Conservation (phyloP, 2,329 filamentous ascomycete species). For the Ploettnerulaceae sp. region DNA sequence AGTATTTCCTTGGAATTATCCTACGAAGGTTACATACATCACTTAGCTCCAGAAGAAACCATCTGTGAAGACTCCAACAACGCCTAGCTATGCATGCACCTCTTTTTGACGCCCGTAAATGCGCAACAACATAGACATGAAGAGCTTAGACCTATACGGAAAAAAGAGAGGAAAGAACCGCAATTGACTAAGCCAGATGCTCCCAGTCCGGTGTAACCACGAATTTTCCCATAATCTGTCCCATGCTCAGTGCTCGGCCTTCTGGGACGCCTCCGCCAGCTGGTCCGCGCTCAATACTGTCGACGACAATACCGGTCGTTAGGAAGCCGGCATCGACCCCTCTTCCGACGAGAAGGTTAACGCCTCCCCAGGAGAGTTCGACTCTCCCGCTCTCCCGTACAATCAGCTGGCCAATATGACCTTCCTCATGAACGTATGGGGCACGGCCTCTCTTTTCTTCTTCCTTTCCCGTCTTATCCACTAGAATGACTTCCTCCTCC, state of each 20-base stretch:
- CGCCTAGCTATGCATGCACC: constrained; percentile 13
- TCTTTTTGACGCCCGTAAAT: constrained; percentile 13
- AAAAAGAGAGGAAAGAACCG: too few relatives aligned
- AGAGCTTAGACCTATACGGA: too few relatives aligned
- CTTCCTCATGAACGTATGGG: constrained; percentile 41
- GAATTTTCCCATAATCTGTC: constrained; percentile 58
- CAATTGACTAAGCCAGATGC: constrained; percentile 37
- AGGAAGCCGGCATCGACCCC: constrained; percentile 52
- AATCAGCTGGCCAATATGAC: constrained; percentile 55
- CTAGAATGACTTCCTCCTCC: constrained; percentile 22
- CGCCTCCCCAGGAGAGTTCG: constrained; percentile 59
- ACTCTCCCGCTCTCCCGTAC: constrained; percentile 58
- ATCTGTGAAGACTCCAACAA: constrained; percentile 1
- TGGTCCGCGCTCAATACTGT: constrained; percentile 40
- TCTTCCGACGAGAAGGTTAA: constrained; percentile 46
- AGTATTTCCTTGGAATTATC: too few relatives aligned
- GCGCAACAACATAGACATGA: too few relatives aligned
- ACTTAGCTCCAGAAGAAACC: background rate
- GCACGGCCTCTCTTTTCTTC: constrained; percentile 21
- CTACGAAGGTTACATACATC: background rate
- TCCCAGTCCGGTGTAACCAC: constrained; percentile 54
- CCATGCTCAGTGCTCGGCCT: constrained; percentile 56
- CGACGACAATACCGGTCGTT: constrained; percentile 55
- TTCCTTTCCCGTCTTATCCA: constrained; percentile 21
- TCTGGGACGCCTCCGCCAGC: constrained; percentile 30